Evolutionary conservation across 129 eudicot genomes (phyloP).

Genomic region (Pseudognaphalium luteoalbum): DNA sequence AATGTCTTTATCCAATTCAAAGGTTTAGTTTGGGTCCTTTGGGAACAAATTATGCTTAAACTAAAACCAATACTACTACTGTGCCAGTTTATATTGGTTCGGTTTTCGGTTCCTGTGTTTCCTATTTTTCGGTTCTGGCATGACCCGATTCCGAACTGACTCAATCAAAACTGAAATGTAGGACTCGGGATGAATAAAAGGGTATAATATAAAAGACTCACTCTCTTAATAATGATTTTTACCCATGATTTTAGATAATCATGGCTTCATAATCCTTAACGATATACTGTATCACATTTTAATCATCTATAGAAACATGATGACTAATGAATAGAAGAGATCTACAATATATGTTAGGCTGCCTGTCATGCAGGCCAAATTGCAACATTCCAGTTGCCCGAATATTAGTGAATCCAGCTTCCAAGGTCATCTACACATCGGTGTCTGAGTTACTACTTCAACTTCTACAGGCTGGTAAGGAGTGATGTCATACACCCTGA

Average conservation of each 20-base stretch:
- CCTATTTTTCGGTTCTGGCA: not conserved
- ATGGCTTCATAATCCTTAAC: not conserved
- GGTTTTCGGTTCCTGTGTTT: not conserved
- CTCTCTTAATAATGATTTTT: not conserved
- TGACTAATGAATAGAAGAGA: not conserved
- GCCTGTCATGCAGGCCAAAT: not conserved
- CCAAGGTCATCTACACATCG: not conserved
- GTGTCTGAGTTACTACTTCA: not conserved
- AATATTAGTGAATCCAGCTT: not conserved
- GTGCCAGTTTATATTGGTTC: not conserved
- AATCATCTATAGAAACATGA: not conserved
- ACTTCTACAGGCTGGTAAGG: not conserved
- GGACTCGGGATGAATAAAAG: not conserved
- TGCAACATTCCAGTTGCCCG: no score
- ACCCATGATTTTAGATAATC: not conserved
- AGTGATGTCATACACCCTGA: constrained; percentile 13
- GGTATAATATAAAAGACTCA: not conserved
- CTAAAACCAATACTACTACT: not conserved
- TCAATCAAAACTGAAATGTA: not conserved
- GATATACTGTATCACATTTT: not conserved
- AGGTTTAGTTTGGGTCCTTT: not conserved
- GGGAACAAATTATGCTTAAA: not conserved
- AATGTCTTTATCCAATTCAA: not conserved
- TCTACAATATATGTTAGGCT: not conserved
- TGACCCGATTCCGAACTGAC: not conserved